Base-by-base conservation (phyloP, 108 stramenopile genomes). In the Conticribra weissflogii region DNA sequence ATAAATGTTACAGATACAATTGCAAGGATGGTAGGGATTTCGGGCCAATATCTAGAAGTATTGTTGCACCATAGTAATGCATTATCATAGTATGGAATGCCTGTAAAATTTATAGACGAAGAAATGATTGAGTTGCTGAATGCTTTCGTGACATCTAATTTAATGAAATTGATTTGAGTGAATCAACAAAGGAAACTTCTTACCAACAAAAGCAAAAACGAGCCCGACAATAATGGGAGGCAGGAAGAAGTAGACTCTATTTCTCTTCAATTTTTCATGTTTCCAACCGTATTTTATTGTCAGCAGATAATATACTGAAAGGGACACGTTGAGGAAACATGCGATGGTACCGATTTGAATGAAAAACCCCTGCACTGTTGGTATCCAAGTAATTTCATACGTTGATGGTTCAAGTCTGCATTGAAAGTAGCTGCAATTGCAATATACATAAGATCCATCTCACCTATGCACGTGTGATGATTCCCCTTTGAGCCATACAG, bases 341-440 rank as follows among this genome's bases (percentile, higher is more conserved):
- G 50, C 27, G 1, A 74, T 71, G 15, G 68, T 41, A 3, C 73
- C 76, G 29, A 76, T 44, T 41, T 78, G 72, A 18, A 66, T 65
- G 36, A 85, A 72, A 61, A 78, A 82, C n/a, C 84, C 84, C 59
- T 82, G 81, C 8, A 31, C 56, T 54, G 53, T n/a, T n/a, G n/a
- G n/a, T n/a, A n/a, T n/a, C n/a, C n/a, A n/a, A n/a, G n/a, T n/a
- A n/a, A n/a, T n/a, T n/a, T n/a, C n/a, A n/a, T n/a, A n/a, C n/a
- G n/a, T n/a, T n/a, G n/a, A n/a, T n/a, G n/a, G n/a, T n/a, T n/a
- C n/a, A n/a, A n/a, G n/a, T n/a, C n/a, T n/a, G n/a, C n/a, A 48
- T 48, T 48, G 47, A 3, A 48, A 48, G n/a, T n/a, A n/a, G 47
- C 1, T 48, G 47, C 21, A 19, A 3, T n/a, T 48, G 21, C n/a